Evolutionary conservation across 345 rosid genomes (phyloP), one percentile per base, ranked within the genome.

Genomic region (Microthlaspi erraticum): DNA sequence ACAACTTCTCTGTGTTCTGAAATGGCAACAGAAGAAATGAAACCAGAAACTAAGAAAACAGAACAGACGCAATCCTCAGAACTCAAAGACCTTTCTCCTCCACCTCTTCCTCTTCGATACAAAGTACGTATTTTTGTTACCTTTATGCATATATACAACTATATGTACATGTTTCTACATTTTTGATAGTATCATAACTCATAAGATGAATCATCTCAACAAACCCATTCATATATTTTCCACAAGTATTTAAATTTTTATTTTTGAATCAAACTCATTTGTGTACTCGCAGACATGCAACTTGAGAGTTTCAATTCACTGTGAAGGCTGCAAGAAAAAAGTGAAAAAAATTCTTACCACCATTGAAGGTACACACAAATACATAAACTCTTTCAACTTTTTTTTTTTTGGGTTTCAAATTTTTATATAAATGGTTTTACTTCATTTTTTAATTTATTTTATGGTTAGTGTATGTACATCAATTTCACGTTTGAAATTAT

Each of bases 241-340:
- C 44, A n/a, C 53, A 33, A 17, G 10, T 43, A n/a, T 11, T 11
- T 11, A 42, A 32, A 18, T 26, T 0, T 10, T n/a, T 26, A 50
- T 69, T 36, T 34, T 19, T 23, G 26, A 23, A 23, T 23, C 1
- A 23, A 23, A 23, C 26, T 23, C 26, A 14, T 54, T 18, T 77
- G 2, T 64, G 32, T 57, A 74, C 39, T 16, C 5, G 5, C 75
- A 87, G 97, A 85, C 83, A 46, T 82, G 80, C 82, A 77, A 74
- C 37, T 69, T 91, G 76, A 87, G 67, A 72, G 97, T 89, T 45
- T 84, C 88, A 45, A 82, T 89, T 75, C 96, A 91, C 85, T 91
- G 97, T 44, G 86, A 89, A 79, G 93, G 93, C 68, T 91, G 97
- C 85, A 87, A 83, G 82, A 82, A 77, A 75, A 89, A 89, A 81